Base-by-base conservation (phyloP, 306 rosid species). In the Fragaria ananassa region DNA sequence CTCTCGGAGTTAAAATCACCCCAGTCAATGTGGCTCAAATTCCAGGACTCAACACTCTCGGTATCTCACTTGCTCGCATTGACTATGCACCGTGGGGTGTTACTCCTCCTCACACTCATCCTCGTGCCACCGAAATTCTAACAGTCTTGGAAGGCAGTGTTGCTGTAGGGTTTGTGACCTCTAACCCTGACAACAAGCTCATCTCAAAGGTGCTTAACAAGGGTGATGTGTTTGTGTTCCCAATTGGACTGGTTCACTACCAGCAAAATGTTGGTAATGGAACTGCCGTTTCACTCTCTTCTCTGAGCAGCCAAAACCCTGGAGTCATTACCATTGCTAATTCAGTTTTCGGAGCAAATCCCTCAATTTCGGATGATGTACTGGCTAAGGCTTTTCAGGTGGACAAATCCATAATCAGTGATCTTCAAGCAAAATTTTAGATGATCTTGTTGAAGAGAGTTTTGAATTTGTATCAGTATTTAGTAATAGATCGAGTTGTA, bases 41-140 rank as follows among this genome's bases (percentile, higher is more conserved):
- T 70, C 54, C 81, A 34, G 81, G 76, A 70, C 71, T 78, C 29
- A 49, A 78, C 81, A 78, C 81, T 8, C 64, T 78, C 0, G 76
- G 81, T 51, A 70, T 78, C 63, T 61, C 76, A 14, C 63, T 78
- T 13, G 81, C 76, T 47, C 76, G 71, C 50, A 44, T 78, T 0
- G 81, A 78, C 76, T 49, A 70, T 18, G 81, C 71, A 15, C 71
- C 45, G 5, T 35, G 42, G 65, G 81, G 81, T 1, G 53, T 61
- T 12, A 71, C 51, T 51, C 76, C 81, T 41, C 76, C 71, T 25
- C 76, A 78, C 31, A 46, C 64, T 10, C 81, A 78, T 60, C 76
- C 81, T 18, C 76, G 72, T 4, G 76, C 81, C 19, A 61, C 76
- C 11, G 81, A 78, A 61, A 71, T 78, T 49, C 14, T 78, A 17